Evolutionary conservation across 2,329 filamentous ascomycete species (phyloP), one percentile per base, ranked within the genome.

Genomic region (Talaromyces atroroseus): DNA sequence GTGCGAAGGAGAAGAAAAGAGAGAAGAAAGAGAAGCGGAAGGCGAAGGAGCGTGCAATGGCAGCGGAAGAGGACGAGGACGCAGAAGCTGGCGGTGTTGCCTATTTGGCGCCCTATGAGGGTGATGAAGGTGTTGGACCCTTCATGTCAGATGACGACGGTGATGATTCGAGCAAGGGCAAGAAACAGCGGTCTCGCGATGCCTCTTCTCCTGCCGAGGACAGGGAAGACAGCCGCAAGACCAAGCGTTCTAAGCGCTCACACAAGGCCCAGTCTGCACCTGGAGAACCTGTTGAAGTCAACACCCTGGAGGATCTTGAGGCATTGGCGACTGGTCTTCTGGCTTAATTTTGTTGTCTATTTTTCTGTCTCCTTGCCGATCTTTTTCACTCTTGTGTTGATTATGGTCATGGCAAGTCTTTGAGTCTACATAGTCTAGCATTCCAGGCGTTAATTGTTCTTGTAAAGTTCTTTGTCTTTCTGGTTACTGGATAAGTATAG

Each of bases 1-100:
- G 88, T 14, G 90, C 84, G 36, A 90, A 87, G 76, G 82, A 89
- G 71, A 92, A 90, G 81, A 85, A 66, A 44, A 71, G 73, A 59
- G 75, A 76, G 64, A 77, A 76, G 68, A 76, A 75, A 62, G 75
- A 75, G 64, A 75, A 76, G 67, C 70, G 71, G 49, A 73, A 72
- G 62, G 68, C 66, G 1, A 72, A 65, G 64, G 73, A 70, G 63
- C 70, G 66, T 63, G 73, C 67, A 57, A 61, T 72, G 47, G 64
- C 66, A 29, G 67, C 64, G 4, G 71, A 64, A 8, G 66, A 65
- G 70, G 66, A 65, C 2, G 71, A 63, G 8, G 65, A 64, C 70
- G 40, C 38, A 29, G 32, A 32, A 21, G 46, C 7, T 3, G 64
- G 66, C 38, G 18, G 48, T 36, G 58, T 56, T 49, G 70, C 68